Evolutionary conservation across 1,139 yeast genomes (phyloP), one percentile per base, ranked within the genome.

Genomic region (Suhomyces bribrorum): DNA sequence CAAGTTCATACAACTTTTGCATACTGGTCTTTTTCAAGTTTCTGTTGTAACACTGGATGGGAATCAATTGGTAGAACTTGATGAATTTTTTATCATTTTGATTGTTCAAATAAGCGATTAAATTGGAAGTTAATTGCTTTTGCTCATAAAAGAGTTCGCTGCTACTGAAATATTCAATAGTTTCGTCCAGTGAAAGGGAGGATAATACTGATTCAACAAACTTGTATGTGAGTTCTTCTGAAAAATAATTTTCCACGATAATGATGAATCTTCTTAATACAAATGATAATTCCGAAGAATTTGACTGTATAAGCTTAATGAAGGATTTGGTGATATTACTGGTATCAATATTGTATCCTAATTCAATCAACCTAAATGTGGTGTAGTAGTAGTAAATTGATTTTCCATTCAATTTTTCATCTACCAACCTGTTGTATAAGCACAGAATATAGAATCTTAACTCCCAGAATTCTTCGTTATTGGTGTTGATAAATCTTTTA

Each of bases 221-320:
- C 5, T 25, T 16, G 6, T 30, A 14, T 40, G 52, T 28, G 36
- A 50, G 35, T 20, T 52, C 50, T 26, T 52, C 44, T 2, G 57
- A 34, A 48, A 74, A 66, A 36, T 56, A 48, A 3, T 45, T 35
- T 36, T 79, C 72, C 4, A 82, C 45, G 0, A 81, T 40, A 0
- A 81, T 70, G 22, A 71, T 51, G 87, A 87, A 83, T 53, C 87
- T 75, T n/a, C 53, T 48, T 38, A 80, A 65, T 0, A 73, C 43
- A 4, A 55, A 45, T 2, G 46, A 34, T 4, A 72, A 36, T 12
- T 65, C 43, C 0, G 38, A 32, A 0, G 41, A 5, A 27, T 36
- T 41, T 32, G 30, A 43, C 22, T 33, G 31, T 3, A 64, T 43
- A 32, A 53, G 61, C 3, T 52, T 38, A 15, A 31, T 18, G 22